Conservation (phyloP, 2,329 filamentous ascomycete genomes). For the Hymenoscyphus salicellus region DNA sequence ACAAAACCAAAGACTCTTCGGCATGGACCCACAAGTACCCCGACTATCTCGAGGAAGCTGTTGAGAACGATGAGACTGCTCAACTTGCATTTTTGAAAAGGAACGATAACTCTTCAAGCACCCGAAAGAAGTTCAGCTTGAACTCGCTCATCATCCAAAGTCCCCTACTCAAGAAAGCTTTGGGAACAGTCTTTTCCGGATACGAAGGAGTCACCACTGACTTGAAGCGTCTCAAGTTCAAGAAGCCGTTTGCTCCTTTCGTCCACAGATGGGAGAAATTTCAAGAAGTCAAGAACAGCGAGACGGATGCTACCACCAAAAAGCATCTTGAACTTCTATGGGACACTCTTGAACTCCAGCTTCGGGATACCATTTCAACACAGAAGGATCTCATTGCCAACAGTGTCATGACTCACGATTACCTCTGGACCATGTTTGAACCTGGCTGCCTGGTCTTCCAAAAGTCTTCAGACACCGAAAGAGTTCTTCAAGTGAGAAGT, state of each 20-base stretch:
- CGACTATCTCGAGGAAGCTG: conserved; percentile 9
- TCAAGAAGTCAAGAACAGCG: conserved; percentile 28
- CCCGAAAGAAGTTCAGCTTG: conserved; percentile 11
- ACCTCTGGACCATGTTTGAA: conserved; percentile 40
- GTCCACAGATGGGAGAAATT: conserved; percentile 50
- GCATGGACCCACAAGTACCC: conserved; percentile 12
- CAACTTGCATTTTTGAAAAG: conserved; percentile 7
- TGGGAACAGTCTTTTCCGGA: conserved; percentile 43
- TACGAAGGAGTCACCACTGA: conserved; percentile 50
- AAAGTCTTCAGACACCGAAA: conserved; percentile 7
- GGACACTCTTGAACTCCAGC: conserved; percentile 36
- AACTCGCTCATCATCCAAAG: conserved; percentile 44
- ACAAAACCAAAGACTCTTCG: conserved; percentile 7
- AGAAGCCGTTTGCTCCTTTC: conserved; percentile 46
- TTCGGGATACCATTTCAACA: conserved; percentile 36
- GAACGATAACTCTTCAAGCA: conserved; percentile 8
- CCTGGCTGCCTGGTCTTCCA: conserved; percentile 26
- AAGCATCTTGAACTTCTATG: conserved; percentile 36
- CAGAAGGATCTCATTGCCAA: conserved; percentile 38
- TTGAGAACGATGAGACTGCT: conserved; percentile 10
- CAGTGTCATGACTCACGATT: conserved; percentile 37
- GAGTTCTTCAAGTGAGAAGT: conserved; percentile 5
- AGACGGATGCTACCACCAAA: conserved; percentile 34
- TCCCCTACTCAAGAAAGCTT: conserved; percentile 45
- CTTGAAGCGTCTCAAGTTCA: conserved; percentile 48